Conservation (phyloP, 2,329 filamentous ascomycete species). For the Pyricularia sp. region DNA sequence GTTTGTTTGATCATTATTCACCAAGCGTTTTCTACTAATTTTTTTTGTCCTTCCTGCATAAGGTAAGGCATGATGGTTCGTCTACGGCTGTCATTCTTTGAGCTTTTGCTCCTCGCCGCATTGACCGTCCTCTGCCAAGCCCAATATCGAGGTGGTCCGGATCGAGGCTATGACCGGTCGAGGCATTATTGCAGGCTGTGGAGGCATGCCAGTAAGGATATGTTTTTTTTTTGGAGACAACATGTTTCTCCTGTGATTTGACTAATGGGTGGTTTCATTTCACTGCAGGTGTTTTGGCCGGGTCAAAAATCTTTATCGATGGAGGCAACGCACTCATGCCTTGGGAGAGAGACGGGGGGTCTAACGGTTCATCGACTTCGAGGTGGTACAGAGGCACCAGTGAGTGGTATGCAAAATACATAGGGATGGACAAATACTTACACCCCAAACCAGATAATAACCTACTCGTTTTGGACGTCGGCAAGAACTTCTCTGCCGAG, state of each 20-base stretch:
- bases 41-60: background rate
- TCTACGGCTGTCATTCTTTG: background rate
- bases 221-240: too few species aligned
- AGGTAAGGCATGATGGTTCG: background rate
- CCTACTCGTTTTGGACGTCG: slow-evolving; percentile 11
- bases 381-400: slow-evolving; percentile 1
- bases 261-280: background rate
- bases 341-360: background rate
- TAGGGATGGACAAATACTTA: background rate
- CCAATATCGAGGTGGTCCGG: background rate
- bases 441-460: slow-evolving; percentile 6
- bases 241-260: background rate
- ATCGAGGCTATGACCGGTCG: background rate
- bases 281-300: slow-evolving; percentile 9
- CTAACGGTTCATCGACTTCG: background rate
- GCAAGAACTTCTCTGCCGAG: slow-evolving; percentile 9
- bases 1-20: too few species aligned
- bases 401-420: background rate
- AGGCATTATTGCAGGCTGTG: slow-evolving; percentile 1
- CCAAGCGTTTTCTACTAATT: too few species aligned
- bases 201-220: slow-evolving; percentile 3
- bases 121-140: background rate
- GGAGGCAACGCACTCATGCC: slow-evolving; percentile 11
- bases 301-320: slow-evolving; percentile 12
- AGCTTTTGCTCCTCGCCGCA: background rate